Evolutionary conservation across 331 rosid species (phyloP), one percentile per base, ranked within the genome.

Genomic region (Telfairia occidentalis): DNA sequence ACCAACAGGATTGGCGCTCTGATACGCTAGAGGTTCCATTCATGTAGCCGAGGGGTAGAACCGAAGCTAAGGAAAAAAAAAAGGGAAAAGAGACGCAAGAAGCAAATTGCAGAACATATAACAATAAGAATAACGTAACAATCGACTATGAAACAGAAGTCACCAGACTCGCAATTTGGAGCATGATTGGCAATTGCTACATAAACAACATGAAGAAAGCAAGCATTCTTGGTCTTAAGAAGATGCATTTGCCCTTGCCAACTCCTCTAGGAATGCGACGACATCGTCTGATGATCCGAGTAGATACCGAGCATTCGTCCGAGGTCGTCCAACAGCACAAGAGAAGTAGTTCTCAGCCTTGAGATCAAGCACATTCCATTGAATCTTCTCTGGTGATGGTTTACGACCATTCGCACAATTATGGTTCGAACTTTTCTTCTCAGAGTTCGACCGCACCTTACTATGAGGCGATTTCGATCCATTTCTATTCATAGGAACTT

Each of bases 341-440:
- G 99, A 95, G 79, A 90, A 95, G 90, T 94, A 94, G 76, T 95
- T 90, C 83, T 90, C 97, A 76, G 83, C 91, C 82, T 92, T 86
- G 0, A 95, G 96, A 81, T 95, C 99, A 66, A 95, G 99, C 40
- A 95, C 96, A 50, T 87, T 95, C 97, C 96, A 92, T 8, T 97
- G 85, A 18, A 82, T 79, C 85, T 86, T 95, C 71, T 92, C 96
- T 0, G 92, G 86, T 35, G 88, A 80, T 19, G 83, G 81, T 60
- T 80, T 72, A 42, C 87, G 82, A 4, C 80, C 73, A 7, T 80
- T 76, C 12, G 86, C 84, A 50, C 76, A 46, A 59, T 60, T 50
- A 54, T 87, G 87, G 66, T 85, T 88, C 11, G 50, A 78, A 28
- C 72, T 29, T 85, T 83, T 92, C 88, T 79, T 88, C 80, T 86